Evolutionary conservation across 1,139 yeast genomes (phyloP).

Genomic region (Suzukiozyma palmioleophila): DNA sequence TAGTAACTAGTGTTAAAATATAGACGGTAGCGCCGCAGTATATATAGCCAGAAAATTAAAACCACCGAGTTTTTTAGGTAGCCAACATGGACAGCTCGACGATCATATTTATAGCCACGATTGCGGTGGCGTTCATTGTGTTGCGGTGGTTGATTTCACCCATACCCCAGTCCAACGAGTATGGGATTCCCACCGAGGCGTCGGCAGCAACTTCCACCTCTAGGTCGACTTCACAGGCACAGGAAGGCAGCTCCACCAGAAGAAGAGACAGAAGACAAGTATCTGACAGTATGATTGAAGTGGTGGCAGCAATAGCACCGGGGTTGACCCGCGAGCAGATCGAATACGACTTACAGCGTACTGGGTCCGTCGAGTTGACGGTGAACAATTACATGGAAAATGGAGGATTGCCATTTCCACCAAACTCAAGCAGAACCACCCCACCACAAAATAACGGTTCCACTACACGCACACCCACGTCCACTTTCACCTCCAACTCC

Average conservation of each 20-base stretch:
- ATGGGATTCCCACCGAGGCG: conserved; percentile 11
- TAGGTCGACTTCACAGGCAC: conserved; percentile 5
- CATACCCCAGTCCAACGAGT: conserved; percentile 38
- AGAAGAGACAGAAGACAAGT: conserved; percentile 47
- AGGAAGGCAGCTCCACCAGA: conserved; percentile 4
- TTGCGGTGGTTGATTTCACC: conserved; percentile 60
- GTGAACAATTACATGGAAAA: conserved; percentile 64
- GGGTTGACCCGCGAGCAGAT: conserved; percentile 67
- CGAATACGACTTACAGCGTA: conserved; percentile 53
- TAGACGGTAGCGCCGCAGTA: too few species aligned
- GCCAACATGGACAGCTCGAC: conserved; percentile 52
- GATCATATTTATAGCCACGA: conserved; percentile 43
- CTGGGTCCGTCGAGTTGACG: conserved; percentile 80
- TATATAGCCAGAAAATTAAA: too few species aligned
- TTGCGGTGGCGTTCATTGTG: conserved; percentile 50
- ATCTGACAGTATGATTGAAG: conserved; percentile 79
- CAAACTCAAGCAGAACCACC: conserved; percentile 19
- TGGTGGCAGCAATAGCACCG: conserved; percentile 83
- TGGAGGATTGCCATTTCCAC: conserved; percentile 66
- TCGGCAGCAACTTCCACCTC: conserved; percentile 5
- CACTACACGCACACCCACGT: not conserved
- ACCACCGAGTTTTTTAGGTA: too few species aligned
- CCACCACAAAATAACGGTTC: too few species aligned
- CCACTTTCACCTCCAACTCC: not conserved
- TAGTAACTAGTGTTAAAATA: too few species aligned